A percentile compares a stretch with the other conserved stretches of the same genome.
Conservation (phyloP, 2,329 filamentous ascomycete species). For the Fusarium sublunatum region DNA sequence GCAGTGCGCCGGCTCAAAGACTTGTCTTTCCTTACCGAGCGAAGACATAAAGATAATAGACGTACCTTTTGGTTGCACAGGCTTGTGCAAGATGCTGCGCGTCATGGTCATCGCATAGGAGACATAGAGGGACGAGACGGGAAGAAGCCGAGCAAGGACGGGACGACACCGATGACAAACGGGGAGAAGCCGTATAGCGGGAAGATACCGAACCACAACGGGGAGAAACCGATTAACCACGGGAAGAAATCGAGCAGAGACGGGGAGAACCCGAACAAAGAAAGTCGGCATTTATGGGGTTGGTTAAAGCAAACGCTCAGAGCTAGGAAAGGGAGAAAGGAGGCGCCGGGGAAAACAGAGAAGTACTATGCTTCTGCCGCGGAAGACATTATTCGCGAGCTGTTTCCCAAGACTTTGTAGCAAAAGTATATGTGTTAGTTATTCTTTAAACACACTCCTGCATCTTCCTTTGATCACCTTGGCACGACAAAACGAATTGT, state of each 20-base stretch:
- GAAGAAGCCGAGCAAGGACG: neutral
- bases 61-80: slow-evolving; percentile 49
- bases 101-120: slow-evolving; percentile 26
- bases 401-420: slow-evolving; percentile 31
- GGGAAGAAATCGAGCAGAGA: too few relatives aligned
- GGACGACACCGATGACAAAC: too few relatives aligned
- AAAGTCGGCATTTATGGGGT: neutral
- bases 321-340: too few relatives aligned
- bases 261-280: neutral
- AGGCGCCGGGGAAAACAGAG: neutral
- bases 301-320: neutral
- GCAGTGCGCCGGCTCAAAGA: slow-evolving; percentile 47
- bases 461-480: too few relatives aligned
- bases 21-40: slow-evolving; percentile 49
- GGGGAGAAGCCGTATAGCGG: too few relatives aligned
- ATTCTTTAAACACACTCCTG: too few relatives aligned
- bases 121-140: fast-evolving
- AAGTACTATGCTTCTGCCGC: slow-evolving; percentile 41
- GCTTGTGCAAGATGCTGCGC: slow-evolving; percentile 47
- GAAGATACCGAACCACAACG: too few relatives aligned
- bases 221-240: neutral
- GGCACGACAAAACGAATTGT: too few relatives aligned
- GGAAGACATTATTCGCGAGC: slow-evolving; percentile 30
- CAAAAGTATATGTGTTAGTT: slow-evolving; percentile 30
- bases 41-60: neutral